Percentiles rank a stretch among this genome's conserved stretches.
Conservation (phyloP, 371 early-diverging fungal genomes). For the Mucor circinelloides region DNA sequence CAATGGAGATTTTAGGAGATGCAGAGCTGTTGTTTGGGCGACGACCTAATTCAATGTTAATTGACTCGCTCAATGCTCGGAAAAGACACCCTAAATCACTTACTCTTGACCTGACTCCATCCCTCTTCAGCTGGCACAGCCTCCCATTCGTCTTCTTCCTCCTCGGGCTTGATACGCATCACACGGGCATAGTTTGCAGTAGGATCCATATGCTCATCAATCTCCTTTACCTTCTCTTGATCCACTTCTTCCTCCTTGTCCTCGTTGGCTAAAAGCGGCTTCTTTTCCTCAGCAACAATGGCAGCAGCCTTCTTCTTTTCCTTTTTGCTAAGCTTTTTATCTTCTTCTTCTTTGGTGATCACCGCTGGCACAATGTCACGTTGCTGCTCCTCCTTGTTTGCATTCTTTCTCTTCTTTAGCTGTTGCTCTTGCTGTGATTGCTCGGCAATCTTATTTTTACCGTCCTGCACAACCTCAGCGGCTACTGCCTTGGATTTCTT, state of each 20-base stretch:
- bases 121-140: constrained; percentile 42
- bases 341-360: constrained; percentile 11
- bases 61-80: background rate
- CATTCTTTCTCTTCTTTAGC: background rate
- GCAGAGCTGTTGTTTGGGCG: background rate
- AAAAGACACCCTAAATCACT: background rate
- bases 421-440: background rate
- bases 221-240: constrained; percentile 24
- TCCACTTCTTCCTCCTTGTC: background rate
- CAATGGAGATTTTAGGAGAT: background rate
- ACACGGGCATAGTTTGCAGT: constrained; percentile 44
- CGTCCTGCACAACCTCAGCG: background rate
- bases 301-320: constrained; percentile 3
- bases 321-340: constrained; percentile 22
- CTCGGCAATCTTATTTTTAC: background rate
- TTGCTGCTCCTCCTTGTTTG: background rate
- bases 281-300: background rate
- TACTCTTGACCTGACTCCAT: constrained; percentile 36
- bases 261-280: background rate
- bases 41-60: constrained; percentile 7
- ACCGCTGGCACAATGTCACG: background rate
- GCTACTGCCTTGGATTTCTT: constrained; percentile 1
- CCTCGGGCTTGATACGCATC: constrained; percentile 43
- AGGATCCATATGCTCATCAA: constrained; percentile 49
- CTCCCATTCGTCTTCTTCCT: constrained; percentile 31